Conservation (phyloP, 495 filamentous ascomycete species). For the Hyphodiscus hymeniophilus region DNA sequence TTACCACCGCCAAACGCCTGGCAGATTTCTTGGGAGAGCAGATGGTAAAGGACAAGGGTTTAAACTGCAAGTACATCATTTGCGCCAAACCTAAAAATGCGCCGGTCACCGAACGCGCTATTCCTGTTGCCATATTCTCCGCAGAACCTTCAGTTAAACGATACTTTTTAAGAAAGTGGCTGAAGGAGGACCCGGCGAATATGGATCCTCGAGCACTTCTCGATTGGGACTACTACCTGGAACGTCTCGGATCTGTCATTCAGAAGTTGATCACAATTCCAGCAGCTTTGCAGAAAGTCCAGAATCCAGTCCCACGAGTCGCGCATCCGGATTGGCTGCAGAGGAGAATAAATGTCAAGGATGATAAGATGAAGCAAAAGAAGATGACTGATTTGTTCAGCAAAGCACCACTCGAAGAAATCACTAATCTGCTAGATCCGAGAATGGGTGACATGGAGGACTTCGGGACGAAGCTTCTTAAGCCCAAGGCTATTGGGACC, state of each 20-base stretch:
- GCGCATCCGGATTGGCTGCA: slow-evolving; percentile 96
- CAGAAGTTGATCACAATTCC: slow-evolving; percentile 99
- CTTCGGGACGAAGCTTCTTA: slow-evolving; percentile 55
- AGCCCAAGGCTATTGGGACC: slow-evolving; percentile 60
- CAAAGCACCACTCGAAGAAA: slow-evolving; percentile 65
- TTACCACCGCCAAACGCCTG: slow-evolving; percentile 92
- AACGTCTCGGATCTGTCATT: slow-evolving; percentile 90
- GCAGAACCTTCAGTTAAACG: slow-evolving; percentile 82
- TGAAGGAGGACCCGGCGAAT: slow-evolving; percentile 86
- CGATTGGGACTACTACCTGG: slow-evolving; percentile 95
- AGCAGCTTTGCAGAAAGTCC: slow-evolving; percentile 87
- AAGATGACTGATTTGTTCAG: slow-evolving; percentile 95
- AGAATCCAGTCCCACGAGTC: slow-evolving; percentile 89
- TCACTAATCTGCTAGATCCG: slow-evolving; percentile 57
- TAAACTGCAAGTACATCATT: slow-evolving; percentile 99
- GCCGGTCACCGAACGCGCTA: slow-evolving; percentile 88
- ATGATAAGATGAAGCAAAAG: slow-evolving; percentile 96
- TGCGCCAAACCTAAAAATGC: slow-evolving; percentile 78
- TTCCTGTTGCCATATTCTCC: slow-evolving; percentile 95
- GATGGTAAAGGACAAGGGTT: slow-evolving; percentile 97
- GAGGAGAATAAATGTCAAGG: slow-evolving; percentile 83
- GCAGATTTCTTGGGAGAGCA: slow-evolving; percentile 96
- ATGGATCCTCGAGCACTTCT: slow-evolving; percentile 85
- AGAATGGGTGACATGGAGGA: slow-evolving; percentile 74
- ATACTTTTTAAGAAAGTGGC: slow-evolving; percentile 87